These are phyloP conservation scores for Sporisorium scitamineum DNA, from an alignment of 1,284 basidiomycete species.

Conservation along the genomic window DNA sequence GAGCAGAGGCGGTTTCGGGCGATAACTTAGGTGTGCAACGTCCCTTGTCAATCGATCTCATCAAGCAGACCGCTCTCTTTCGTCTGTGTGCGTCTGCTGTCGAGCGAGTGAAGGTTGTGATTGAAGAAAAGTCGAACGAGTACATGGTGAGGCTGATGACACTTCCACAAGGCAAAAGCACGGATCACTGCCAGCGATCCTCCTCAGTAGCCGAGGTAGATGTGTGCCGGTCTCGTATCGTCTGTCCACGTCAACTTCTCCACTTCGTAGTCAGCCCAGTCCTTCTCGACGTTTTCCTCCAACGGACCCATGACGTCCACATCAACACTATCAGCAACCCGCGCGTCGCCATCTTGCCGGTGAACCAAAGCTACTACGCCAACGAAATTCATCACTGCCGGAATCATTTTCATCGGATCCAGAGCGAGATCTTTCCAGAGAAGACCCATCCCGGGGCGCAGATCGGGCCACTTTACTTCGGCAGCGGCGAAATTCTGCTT, in stretches of 20 bases:
- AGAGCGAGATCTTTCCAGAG: constrained; percentile 2
- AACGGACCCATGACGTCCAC: constrained; percentile 6
- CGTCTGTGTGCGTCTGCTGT: background rate
- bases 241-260: background rate
- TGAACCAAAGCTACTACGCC: background rate
- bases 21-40: background rate
- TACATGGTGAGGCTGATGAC: no score
- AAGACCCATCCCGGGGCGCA: background rate
- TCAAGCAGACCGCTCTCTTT: background rate
- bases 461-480: background rate
- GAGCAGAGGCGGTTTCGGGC: no score
- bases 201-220: background rate
- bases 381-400: constrained; percentile 3
- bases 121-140: background rate
- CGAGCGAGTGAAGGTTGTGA: no score
- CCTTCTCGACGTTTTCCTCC: background rate
- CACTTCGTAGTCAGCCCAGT: constrained; percentile 2
- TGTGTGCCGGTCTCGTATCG: background rate
- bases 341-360: background rate
- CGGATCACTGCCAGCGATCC: no score
- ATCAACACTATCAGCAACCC: background rate
- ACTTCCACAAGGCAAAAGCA: no score
- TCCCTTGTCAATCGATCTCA: background rate
- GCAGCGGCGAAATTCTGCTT: background rate
- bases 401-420: background rate